Evolutionary conservation across 1,139 yeast genomes (phyloP).

Genomic region (Magnusiomyces suaveolens): DNA sequence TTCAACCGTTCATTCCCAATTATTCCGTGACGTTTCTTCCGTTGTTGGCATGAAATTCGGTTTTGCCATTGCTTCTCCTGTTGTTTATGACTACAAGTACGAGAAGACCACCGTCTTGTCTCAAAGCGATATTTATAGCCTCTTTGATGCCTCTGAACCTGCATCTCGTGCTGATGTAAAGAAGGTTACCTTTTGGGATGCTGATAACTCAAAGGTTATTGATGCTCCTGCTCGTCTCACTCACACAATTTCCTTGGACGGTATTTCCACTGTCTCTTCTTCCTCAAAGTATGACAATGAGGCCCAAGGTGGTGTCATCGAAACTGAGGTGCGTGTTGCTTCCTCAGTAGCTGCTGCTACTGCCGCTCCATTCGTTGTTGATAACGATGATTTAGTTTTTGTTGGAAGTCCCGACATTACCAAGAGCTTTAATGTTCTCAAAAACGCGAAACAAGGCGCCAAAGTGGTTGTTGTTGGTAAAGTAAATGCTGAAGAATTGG

Average conservation of each 20-base stretch:
- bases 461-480: constrained; percentile 43
- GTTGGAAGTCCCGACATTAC: constrained; percentile 53
- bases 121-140: constrained; percentile 20
- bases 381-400: constrained; percentile 52
- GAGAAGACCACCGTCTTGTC: constrained; percentile 22
- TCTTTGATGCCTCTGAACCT: constrained; percentile 18
- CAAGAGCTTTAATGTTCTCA: constrained; percentile 49
- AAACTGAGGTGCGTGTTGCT: constrained; percentile 55
- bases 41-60: constrained; percentile 42
- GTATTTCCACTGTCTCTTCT: constrained; percentile 43
- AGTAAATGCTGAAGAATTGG: constrained; percentile 36
- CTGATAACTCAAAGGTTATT: constrained; percentile 26
- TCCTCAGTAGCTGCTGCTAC: constrained; percentile 21
- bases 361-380: constrained; percentile 35
- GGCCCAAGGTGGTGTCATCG: constrained; percentile 66
- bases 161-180: constrained; percentile 16
- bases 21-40: constrained; percentile 67
- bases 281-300: constrained; percentile 64
- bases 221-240: constrained; percentile 59
- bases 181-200: constrained; percentile 51
- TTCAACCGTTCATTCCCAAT: constrained; percentile 24
- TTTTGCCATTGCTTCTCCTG: constrained; percentile 21
- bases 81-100: constrained; percentile 28
- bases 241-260: constrained; percentile 61
- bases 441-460: constrained; percentile 50